Base-by-base conservation (phyloP, 345 rosid species). In the Gossypium rotundifolium region DNA sequence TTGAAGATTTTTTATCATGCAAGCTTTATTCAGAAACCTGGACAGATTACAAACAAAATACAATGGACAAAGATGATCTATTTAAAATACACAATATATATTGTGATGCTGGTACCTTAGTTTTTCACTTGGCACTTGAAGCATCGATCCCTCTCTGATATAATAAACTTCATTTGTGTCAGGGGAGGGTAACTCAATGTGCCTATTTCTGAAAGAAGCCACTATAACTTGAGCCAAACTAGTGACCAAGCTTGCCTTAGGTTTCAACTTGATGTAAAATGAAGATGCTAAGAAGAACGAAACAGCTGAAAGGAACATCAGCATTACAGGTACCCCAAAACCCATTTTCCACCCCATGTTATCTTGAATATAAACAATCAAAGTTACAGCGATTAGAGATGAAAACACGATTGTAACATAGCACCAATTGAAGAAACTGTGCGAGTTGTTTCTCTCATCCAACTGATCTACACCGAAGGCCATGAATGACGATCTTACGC, bases 381-480 rank as follows among this genome's bases (percentile, higher is more conserved):
- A 76, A 69, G 94, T 85, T 58, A 81, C 64, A 0, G 86, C 81
- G n/a, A 81, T 4, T 63, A 85, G 55, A 53, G 70, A 8, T 2
- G 89, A 77, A 59, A 79, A 33, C 3, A 78, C 46, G 70, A 65
- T 48, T 2, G 83, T 61, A 17, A 72, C 81, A 71, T 82, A 83
- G 79, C 84, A 85, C 88, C 89, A 86, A 71, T 72, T 83, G 72
- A 90, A 83, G 73, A 72, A 88, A 13, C 74, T 83, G 76, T 82
- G 80, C 9, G n/a, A 38, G 33, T 16, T 23, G 29, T 49, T 54
- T 10, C 54, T 53, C 51, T 58, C 44, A 53, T 73, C 44, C 20
- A 89, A 54, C 64, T 88, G 94, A 44, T 86, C 87, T 27, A 88
- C 90, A 46, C 90, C 90, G 64, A 90, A 88, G 45, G 90, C 90